These are phyloP conservation scores for Prunus mongolica DNA, from an alignment of 306 rosid species.

Conservation along the genomic window DNA sequence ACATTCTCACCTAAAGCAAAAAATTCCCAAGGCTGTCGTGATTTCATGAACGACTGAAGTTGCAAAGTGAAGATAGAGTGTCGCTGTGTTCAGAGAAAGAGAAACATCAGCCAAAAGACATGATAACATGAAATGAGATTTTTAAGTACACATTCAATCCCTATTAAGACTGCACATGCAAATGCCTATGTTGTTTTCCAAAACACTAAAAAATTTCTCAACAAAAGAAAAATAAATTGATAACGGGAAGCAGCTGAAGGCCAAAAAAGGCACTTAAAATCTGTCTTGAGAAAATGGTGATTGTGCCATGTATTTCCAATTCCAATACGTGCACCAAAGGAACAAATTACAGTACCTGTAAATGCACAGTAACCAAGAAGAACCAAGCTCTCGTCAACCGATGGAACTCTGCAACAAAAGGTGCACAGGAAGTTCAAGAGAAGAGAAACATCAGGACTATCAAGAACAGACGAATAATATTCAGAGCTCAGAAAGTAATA, in stretches of 20 bases:
- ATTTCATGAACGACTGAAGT: constrained; percentile 78
- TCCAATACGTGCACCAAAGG: background rate
- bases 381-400: constrained; percentile 75
- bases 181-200: no score
- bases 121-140: background rate
- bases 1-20: constrained; percentile 76
- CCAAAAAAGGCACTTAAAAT: background rate
- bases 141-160: constrained; percentile 2
- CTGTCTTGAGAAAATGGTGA: background rate
- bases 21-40: constrained; percentile 79
- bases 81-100: constrained; percentile 37
- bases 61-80: constrained; percentile 80
- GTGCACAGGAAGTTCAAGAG: constrained; percentile 25
- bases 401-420: constrained; percentile 58
- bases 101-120: constrained; percentile 18
- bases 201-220: no score
- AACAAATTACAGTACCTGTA: constrained; percentile 44
- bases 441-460: constrained; percentile 6
- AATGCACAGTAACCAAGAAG: constrained; percentile 70
- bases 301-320: background rate
- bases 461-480: constrained; percentile 7
- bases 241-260: constrained; percentile 9
- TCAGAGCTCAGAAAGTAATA: constrained; percentile 9
- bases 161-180: background rate
- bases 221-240: background rate